Base-by-base conservation (phyloP, 768 basidiomycete genomes). In the Psilocybe tampanensis region DNA sequence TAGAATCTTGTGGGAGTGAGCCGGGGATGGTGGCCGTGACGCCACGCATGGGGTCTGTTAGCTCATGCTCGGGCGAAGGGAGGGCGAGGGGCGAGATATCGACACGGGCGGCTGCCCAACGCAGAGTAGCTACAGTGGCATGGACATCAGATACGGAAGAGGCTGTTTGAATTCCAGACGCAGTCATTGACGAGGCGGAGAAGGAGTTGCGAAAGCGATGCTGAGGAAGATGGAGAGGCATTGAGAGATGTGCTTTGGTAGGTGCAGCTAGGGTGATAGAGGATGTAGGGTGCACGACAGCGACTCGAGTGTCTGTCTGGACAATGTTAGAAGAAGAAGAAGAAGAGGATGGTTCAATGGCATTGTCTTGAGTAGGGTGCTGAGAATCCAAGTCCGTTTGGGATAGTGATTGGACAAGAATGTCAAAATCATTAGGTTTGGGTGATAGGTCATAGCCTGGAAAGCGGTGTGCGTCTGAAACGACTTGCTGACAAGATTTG, bases 21-120 rank as follows among this genome's bases (percentile, higher is more conserved):
- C 87, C 83, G 1, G 90, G 88, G 43, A 90, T 81, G 8, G 84
- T 76, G 22, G 89, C 78, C 8, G 81, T 86, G 19, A 88, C 80
- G 32, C 86, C 85, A 34, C 90, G 85, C 85, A 97, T 87, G 0
- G 95, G 95, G 71, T 97, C 95, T 9, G 88, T 88, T 22, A 96
- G 81, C 67, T 97, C 95, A 63, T 90, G 87, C 67, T 98, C 95
- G 0, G 95, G 95, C 11, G 89, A 92, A 2, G 95, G 94, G 0
- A 95, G 79, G 0, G 92, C 87, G 22, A 98, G 79, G 0, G 95
- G 95, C 0, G 92, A 88, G 53, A 98, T 85, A 63, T 92, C 86
- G 9, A 93, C 86, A 21, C 89, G 80, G 9, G 89, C 84, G 2
- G 87, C 92, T n/a, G 93, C 93, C 82, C 86, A 87, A 34, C 92